Percentiles rank a stretch among this genome's conserved stretches.
These are phyloP conservation scores for Apophysomyces elegans DNA, from an alignment of 371 early-diverging fungal species.

Conservation along the genomic window DNA sequence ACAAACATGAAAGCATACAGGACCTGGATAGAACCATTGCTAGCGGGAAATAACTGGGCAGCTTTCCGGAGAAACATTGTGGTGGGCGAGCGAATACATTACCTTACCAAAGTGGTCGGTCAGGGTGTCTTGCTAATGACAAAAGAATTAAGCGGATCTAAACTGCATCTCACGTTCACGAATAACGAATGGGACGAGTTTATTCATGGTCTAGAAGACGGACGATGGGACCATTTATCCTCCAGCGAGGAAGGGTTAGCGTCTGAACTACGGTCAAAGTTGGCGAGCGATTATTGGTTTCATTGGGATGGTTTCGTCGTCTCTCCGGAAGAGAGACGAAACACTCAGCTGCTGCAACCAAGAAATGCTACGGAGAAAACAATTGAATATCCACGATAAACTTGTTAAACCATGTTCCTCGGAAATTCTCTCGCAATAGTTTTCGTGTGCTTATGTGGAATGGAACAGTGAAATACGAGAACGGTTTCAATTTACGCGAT, in stretches of 20 bases:
- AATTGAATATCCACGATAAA: too few species aligned
- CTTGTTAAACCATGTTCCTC: too few species aligned
- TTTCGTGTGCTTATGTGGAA: too few species aligned
- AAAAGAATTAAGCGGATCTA: slow-evolving; percentile 54
- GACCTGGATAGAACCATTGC: slow-evolving; percentile 47
- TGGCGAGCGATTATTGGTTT: slow-evolving; percentile 14
- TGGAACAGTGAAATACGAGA: too few species aligned
- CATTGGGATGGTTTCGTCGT: slow-evolving; percentile 15
- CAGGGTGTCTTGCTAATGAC: slow-evolving; percentile 53
- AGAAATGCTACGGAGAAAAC: not conserved
- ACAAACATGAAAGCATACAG: slow-evolving; percentile 56
- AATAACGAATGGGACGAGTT: slow-evolving; percentile 58
- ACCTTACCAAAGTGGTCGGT: slow-evolving; percentile 44
- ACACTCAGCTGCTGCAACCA: not conserved
- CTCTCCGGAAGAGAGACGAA: slow-evolving; percentile 11
- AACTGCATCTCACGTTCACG: slow-evolving; percentile 53
- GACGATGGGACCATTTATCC: slow-evolving; percentile 36
- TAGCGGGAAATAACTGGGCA: slow-evolving; percentile 53
- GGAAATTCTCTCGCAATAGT: too few species aligned
- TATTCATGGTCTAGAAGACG: slow-evolving; percentile 36
- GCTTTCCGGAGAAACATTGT: slow-evolving; percentile 55
- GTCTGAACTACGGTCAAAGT: slow-evolving; percentile 12
- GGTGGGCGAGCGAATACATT: slow-evolving; percentile 54
- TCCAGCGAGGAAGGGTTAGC: not conserved
- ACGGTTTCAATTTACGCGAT: too few species aligned